These are phyloP conservation scores for Cenchrus fungigraminus DNA, from an alignment of 176 grass and related monocot species.

Conservation along the genomic window DNA sequence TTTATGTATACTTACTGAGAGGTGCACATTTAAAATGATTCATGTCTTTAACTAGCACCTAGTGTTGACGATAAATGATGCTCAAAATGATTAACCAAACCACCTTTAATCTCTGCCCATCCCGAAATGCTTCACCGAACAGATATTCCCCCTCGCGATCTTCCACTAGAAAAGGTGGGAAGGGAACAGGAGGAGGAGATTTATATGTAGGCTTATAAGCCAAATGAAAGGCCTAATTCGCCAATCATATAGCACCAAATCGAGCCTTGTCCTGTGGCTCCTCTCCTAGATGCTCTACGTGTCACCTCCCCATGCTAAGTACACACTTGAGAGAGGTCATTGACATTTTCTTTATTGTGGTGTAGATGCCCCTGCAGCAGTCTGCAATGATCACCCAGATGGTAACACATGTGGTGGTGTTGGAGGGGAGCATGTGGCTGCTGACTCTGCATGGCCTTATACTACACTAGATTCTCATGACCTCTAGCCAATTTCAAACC, in stretches of 20 bases:
- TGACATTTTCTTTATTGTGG: slow-evolving; percentile 14
- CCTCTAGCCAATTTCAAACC: slow-evolving; percentile 7
- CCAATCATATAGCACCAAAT: slow-evolving; percentile 41
- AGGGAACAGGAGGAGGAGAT: slow-evolving; percentile 23
- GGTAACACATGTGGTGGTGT: slow-evolving; percentile 35
- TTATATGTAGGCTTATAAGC: slow-evolving; percentile 17
- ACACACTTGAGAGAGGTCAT: neutral
- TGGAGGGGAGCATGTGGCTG: slow-evolving; percentile 46
- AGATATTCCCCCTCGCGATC: slow-evolving; percentile 41
- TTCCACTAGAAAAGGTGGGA: slow-evolving; percentile 24
- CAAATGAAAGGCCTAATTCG: neutral
- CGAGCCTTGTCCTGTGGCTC: slow-evolving; percentile 20
- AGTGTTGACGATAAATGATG: slow-evolving; percentile 42
- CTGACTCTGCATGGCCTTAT: slow-evolving; percentile 33
- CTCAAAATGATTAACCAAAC: slow-evolving; percentile 33
- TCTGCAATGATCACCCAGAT: slow-evolving; percentile 19
- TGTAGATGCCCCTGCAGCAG: slow-evolving; percentile 13
- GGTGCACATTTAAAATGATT: slow-evolving; percentile 26
- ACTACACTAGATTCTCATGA: slow-evolving; percentile 15
- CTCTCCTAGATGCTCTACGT: slow-evolving; percentile 42
- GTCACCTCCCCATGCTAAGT: slow-evolving; percentile 19
- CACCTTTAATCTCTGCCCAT: neutral
- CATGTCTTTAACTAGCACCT: slow-evolving; percentile 27
- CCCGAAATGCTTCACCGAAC: slow-evolving; percentile 24
- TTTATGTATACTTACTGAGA: neutral